Percentiles rank a stretch among this genome's conserved stretches.
These are phyloP conservation scores for Pleodorina starrii DNA, from an alignment of 139 green algal species.

Conservation along the genomic window DNA sequence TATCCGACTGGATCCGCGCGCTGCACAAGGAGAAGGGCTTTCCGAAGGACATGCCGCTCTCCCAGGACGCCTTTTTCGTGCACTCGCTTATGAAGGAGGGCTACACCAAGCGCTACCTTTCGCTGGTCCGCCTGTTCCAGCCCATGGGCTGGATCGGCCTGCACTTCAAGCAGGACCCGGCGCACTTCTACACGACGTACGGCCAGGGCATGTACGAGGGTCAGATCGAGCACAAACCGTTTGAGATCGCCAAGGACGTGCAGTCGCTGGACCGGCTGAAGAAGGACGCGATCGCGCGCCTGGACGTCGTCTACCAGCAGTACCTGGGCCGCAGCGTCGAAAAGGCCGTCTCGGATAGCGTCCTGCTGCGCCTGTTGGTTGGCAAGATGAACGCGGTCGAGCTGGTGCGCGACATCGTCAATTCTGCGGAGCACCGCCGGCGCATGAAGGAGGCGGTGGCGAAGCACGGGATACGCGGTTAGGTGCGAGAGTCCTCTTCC, in stretches of 20 bases:
- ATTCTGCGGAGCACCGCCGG: conserved; percentile 5
- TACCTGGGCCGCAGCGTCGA: not conserved
- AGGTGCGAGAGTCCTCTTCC: too few species aligned
- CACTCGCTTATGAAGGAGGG: not conserved
- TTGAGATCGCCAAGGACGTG: not conserved
- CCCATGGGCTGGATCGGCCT: conserved; percentile 14
- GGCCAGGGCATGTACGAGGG: conserved; percentile 27
- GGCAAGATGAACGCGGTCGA: conserved; percentile 13
- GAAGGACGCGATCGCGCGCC: not conserved
- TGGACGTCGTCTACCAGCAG: not conserved
- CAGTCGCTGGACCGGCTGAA: not conserved
- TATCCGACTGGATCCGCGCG: not conserved
- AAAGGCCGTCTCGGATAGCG: not conserved
- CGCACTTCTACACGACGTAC: not conserved
- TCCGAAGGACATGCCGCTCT: not conserved
- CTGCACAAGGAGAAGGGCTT: not conserved
- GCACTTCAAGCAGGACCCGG: not conserved
- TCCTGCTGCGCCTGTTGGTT: not conserved
- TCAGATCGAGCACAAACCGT: not conserved
- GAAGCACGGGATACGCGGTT: not conserved
- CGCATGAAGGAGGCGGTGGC: not conserved
- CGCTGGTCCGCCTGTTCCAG: not conserved
- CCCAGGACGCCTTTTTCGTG: conserved; percentile 12
- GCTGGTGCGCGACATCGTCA: conserved; percentile 11
- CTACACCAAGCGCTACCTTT: not conserved